Evolutionary conservation across 2,329 filamentous ascomycete species (phyloP).

Genomic region (Epichloe glyceriae): DNA sequence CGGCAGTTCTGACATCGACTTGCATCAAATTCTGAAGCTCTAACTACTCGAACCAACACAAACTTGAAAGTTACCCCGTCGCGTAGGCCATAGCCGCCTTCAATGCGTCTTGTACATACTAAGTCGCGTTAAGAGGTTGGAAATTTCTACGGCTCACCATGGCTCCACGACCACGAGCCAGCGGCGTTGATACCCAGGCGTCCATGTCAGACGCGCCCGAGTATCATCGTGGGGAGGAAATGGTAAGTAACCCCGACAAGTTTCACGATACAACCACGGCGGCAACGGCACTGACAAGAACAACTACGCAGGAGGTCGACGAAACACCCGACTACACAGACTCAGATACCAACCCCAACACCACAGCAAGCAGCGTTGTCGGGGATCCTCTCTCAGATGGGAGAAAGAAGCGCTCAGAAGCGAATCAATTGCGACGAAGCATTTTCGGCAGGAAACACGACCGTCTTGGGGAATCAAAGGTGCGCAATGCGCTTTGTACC

Average conservation of each 20-base stretch:
- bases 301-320: slow-evolving; percentile 39
- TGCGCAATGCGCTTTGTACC: slow-evolving; percentile 24
- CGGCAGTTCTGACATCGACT: not conserved
- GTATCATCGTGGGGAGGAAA: slow-evolving; percentile 30
- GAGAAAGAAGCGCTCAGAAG: slow-evolving; percentile 74
- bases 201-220: slow-evolving; percentile 50
- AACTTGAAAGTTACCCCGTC: not conserved
- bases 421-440: slow-evolving; percentile 77
- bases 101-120: slow-evolving; percentile 31
- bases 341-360: slow-evolving; percentile 54
- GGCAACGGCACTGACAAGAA: not conserved
- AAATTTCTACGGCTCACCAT: slow-evolving; percentile 24
- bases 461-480: slow-evolving; percentile 82
- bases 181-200: slow-evolving; percentile 45
- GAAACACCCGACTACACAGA: slow-evolving; percentile 55
- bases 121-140: slow-evolving; percentile 41
- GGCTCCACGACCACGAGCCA: slow-evolving; percentile 41
- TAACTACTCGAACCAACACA: not conserved
- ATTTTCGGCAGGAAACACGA: slow-evolving; percentile 95
- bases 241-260: slow-evolving; percentile 26
- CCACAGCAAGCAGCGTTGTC: slow-evolving; percentile 69
- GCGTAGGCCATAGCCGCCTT: slow-evolving; percentile 3
- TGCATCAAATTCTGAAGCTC: not conserved
- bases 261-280: not conserved
- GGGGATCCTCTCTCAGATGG: slow-evolving; percentile 66